phyloP scores from a whole-genome alignment of 2,329 filamentous ascomycete genomes.

The Venturia oleaginea region DNA sequence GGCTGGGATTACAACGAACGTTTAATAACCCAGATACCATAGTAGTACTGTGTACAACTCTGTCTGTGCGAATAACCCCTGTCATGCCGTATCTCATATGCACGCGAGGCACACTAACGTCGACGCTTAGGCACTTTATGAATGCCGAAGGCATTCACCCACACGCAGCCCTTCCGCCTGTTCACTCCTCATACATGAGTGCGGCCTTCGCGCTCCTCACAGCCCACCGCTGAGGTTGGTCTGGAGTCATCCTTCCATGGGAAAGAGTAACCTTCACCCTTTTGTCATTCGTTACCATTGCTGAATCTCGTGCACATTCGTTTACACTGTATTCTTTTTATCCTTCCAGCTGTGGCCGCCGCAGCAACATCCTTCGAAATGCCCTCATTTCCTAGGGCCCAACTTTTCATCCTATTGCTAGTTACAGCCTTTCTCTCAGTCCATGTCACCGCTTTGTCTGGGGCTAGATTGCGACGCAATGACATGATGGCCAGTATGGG shows the following conservation, averaged over 20 bases:
- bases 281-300: not conserved
- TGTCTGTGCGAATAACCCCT: not conserved
- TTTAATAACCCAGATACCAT: too few relatives aligned
- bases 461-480: slow-evolving; percentile 4
- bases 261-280: not conserved
- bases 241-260: not conserved
- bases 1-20: too few relatives aligned
- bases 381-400: not conserved
- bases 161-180: not conserved
- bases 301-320: not conserved
- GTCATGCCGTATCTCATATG: not conserved
- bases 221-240: not conserved
- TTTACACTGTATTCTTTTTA: not conserved
- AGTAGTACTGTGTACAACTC: too few relatives aligned
- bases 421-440: not conserved
- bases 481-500: slow-evolving; percentile 12
- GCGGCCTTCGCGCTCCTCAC: not conserved
- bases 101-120: not conserved
- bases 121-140: not conserved
- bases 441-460: slow-evolving; percentile 1
- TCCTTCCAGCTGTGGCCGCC: not conserved
- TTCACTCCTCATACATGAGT: not conserved
- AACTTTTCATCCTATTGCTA: not conserved
- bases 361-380: not conserved
- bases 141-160: not conserved